Evolutionary conservation across 225 moss, liverwort and hornwort species (phyloP), one percentile per base, ranked within the genome.

Genomic region (Marchantia paleacea): DNA sequence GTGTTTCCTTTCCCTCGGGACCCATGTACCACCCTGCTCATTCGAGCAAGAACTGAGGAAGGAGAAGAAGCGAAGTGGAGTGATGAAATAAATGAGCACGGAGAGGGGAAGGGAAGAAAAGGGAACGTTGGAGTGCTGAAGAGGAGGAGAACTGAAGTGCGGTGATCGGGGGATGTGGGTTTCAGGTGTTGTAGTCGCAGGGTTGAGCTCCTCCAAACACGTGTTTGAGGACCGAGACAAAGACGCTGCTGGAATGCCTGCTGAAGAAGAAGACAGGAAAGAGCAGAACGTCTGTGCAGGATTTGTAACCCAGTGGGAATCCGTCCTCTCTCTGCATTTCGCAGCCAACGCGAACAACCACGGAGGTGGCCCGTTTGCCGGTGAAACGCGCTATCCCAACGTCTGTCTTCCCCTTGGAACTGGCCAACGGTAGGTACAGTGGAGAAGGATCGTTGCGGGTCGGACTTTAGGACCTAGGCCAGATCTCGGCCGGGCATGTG

Each of bases 341-440:
- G 52, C 72, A 51, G 72, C 72, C 72, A 73, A 73, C 52, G 52
- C 70, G 14, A 70, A 70, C 70, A 47, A 70, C 24, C 22, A n/a
- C 24, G 12, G 50, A 73, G 13, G 10, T 51, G 51, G 50, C 72
- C n/a, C 49, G 24, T 47, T 13, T 13, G 52, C 52, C 24, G 52
- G 8, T 52, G 72, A 24, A 51, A 52, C 52, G 24, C 39, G 52
- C 22, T 12, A 52, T 6, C 48, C 52, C 52, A 73, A 73, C 72
- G 39, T 24, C 24, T 73, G 39, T 24, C 24, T 73, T 73, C 10
- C 72, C 9, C 52, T 12, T 73, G 72, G 52, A 73, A 20, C n/a
- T 8, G 52, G 72, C 52, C 48, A 51, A 11, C 39, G 14, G 69
- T 68, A 10, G 57, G 57, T 57, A 64, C n/a, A 19, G 64, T 10